Base-by-base conservation (phyloP, 139 green algal genomes). In the Chlorella vulgaris region DNA sequence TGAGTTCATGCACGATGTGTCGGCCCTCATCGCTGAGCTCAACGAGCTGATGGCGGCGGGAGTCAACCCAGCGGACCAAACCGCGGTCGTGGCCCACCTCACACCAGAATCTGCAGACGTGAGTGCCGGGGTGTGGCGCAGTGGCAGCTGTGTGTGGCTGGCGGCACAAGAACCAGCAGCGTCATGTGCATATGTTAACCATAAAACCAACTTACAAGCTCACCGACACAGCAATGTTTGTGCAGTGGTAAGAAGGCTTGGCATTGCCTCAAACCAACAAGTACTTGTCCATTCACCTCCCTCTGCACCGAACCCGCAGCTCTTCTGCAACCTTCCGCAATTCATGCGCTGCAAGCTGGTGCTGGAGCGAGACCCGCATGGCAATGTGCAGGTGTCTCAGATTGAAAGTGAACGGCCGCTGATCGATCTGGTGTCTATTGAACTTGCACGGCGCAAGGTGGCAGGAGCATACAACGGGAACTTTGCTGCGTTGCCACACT, bases 321-420 rank as follows among this genome's bases (percentile, higher is more conserved):
- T 88, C 28, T 94, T 87, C 33, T 5, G 47, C 33, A 35, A 78
- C 31, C 53, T 94, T 33, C 87, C 90, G 4, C 36, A 50, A 31
- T 38, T 19, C 38, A 88, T 94, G 33, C 70, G 83, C 36, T 35
- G 66, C 73, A 51, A 92, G 84, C 84, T 94, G 71, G 73, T 93
- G 69, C 74, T 84, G 73, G 90, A 93, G 26, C 68, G 91, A 0
- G 91, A 94, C 81, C 90, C 91, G 19, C 90, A 94, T 47, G 91
- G 91, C 63, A 94, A 94, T 73, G 84, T 92, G 66, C 51, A 68
- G 73, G 74, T 71, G 29, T 43, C 67, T 2, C 78, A 84, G 69
- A 85, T 85, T 28, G 78, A 88, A 74, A 94, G 86, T 0, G 90
- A 94, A 86, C 82, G 86, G 78, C 88, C 94, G 70, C 29, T 94